Conservation (phyloP, 2,329 filamentous ascomycete genomes). For the Alternaria gansuensis region DNA sequence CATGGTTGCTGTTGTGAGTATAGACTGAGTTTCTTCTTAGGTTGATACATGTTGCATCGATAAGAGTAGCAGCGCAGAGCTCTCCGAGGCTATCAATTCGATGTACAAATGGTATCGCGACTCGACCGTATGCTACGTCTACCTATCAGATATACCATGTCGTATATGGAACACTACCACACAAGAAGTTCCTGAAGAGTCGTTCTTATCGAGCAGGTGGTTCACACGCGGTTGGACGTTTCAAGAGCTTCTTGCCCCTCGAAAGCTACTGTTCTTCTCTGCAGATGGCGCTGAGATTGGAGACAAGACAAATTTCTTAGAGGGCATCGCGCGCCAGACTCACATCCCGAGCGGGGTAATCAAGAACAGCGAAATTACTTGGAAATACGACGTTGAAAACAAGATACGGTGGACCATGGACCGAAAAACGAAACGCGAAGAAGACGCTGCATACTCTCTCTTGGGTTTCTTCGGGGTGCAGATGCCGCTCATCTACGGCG, state of each 20-base stretch:
- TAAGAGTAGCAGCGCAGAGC: slow-evolving; percentile 9
- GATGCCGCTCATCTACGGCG: slow-evolving; percentile 21
- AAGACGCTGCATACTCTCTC: slow-evolving; percentile 44
- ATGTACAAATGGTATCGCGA: slow-evolving; percentile 6
- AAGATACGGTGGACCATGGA: slow-evolving; percentile 21
- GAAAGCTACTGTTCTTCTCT: not conserved
- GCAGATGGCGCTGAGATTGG: not conserved
- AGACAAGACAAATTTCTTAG: not conserved
- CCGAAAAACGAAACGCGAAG: slow-evolving; percentile 24
- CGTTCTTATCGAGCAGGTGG: not conserved
- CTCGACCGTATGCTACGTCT: slow-evolving; percentile 10
- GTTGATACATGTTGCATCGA: slow-evolving; percentile 20
- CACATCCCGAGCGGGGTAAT: not conserved
- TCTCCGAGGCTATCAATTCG: slow-evolving; percentile 9
- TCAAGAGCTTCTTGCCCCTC: slow-evolving; percentile 1
- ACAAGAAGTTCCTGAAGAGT: too few relatives aligned
- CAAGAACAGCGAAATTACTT: not conserved
- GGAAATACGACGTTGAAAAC: slow-evolving; percentile 5
- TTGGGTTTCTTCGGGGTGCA: slow-evolving; percentile 40
- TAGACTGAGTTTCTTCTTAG: not conserved
- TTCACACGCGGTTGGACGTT: slow-evolving; percentile 13
- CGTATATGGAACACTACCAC: not conserved
- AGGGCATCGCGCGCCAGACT: not conserved
- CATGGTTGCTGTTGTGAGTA: too few relatives aligned
- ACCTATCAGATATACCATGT: slow-evolving; percentile 1